Conservation (phyloP, 768 basidiomycete species). For the Mycena alexandri region DNA sequence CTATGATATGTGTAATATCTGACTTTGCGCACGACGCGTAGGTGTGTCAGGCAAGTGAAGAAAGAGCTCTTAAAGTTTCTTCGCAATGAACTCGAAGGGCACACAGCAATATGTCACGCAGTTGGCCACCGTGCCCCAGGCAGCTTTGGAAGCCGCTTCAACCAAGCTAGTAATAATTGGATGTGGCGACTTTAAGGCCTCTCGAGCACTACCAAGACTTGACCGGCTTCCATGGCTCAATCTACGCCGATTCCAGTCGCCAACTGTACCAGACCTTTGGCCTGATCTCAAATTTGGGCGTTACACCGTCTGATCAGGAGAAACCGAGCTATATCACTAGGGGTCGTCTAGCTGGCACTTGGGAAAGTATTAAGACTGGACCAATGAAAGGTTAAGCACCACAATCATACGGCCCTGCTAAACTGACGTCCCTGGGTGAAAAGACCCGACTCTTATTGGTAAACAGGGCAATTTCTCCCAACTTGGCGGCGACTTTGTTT, state of each 20-base stretch:
- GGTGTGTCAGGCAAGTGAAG: constrained; percentile 58
- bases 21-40: neutral
- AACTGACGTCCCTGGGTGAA: constrained; percentile 39
- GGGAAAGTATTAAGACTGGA: constrained; percentile 56
- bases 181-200: constrained; percentile 68
- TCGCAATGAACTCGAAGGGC: neutral
- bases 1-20: neutral
- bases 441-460: constrained; percentile 61
- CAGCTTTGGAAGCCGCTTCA: constrained; percentile 54
- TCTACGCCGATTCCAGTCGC: constrained; percentile 77
- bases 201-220: constrained; percentile 62
- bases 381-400: constrained; percentile 33
- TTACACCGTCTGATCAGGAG: constrained; percentile 59
- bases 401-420: neutral
- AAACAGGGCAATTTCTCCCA: constrained; percentile 75
- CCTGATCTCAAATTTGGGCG: constrained; percentile 63
- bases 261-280: constrained; percentile 71
- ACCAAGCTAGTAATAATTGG: constrained; percentile 65
- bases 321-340: constrained; percentile 61
- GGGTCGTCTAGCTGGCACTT: constrained; percentile 45
- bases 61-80: neutral
- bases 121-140: constrained; percentile 56
- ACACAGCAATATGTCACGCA: constrained; percentile 62
- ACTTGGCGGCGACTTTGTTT: constrained; percentile 73
- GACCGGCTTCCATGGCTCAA: constrained; percentile 58